phyloP scores from a whole-genome alignment of 768 basidiomycete species.

The Hygrophorus russula region DNA sequence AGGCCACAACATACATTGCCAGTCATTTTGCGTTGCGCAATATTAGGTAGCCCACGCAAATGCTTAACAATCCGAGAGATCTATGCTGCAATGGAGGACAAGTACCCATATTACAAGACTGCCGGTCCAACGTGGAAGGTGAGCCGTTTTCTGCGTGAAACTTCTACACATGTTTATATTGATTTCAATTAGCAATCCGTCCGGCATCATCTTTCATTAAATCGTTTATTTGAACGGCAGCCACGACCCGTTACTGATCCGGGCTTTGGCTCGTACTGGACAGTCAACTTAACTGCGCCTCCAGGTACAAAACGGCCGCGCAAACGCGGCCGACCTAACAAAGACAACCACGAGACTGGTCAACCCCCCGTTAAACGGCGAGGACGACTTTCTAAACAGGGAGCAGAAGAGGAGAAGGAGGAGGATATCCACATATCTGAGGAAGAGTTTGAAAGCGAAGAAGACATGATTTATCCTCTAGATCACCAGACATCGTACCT shows the following conservation, averaged over 20 bases:
- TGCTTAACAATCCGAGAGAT: conserved; percentile 78
- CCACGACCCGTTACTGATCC: conserved; percentile 77
- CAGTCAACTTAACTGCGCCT: conserved; percentile 76
- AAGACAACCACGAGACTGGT: conserved; percentile 1
- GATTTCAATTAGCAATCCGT: conserved; percentile 61
- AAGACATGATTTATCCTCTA: conserved; percentile 40
- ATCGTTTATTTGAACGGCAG: conserved; percentile 73
- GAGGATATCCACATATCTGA: conserved; percentile 31
- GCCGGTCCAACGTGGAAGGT: conserved; percentile 86
- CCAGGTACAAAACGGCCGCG: conserved; percentile 80
- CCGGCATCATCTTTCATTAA: conserved; percentile 73
- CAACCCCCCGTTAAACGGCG: conserved; percentile 6
- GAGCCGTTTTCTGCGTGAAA: conserved; percentile 12
- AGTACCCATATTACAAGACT: conserved; percentile 72
- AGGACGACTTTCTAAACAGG: conserved; percentile 25
- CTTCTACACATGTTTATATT: conserved; percentile 8
- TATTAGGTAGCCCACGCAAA: conserved; percentile 64
- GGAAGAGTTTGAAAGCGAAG: conserved; percentile 59
- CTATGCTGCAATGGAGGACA: conserved; percentile 78
- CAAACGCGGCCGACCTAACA: conserved; percentile 54
- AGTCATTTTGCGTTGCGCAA: conserved; percentile 76
- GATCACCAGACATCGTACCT: conserved; percentile 26
- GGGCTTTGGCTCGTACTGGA: conserved; percentile 85
- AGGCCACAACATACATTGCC: conserved; percentile 79
- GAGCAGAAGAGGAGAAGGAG: conserved; percentile 19